Base-by-base conservation (phyloP, 2,329 filamentous ascomycete species). In the Fusarium lyarnte region DNA sequence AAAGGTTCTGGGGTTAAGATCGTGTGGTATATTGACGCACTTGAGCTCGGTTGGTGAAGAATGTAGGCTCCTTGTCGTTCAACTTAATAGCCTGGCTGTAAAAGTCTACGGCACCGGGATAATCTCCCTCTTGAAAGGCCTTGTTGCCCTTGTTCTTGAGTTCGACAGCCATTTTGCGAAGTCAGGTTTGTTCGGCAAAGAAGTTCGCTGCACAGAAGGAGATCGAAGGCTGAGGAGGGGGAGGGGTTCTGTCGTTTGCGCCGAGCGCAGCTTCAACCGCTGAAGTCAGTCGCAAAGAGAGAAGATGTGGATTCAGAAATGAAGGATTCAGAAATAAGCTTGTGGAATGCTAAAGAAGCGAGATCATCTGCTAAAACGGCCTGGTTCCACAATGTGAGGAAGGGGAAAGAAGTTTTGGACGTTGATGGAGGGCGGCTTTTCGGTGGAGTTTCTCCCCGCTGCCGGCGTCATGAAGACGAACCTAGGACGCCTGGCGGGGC, bases 121-220 rank as follows among this genome's bases (percentile, higher is more conserved):
- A 99, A 85, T 98, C 93, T 78, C 97, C 94, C 36, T 90, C 87
- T 63, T 91, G 90, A 84, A 98, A 98, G 58, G 94, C 94, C 79
- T 95, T 93, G 84, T 99, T 99, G 81, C 96, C 96, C 83, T 97
- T 89, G 82, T 97, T 92, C 86, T 99, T 99, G 77, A 97, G 86
- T 79, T 92, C 92, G 75, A 91, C 88, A 58, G 95, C 95, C 82
- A 93, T 81, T 93, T 76, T 66, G 84, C 78, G 84, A 87, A 87
- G 73, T 71, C 67, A 69, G 69, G 55, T 52, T 59, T 61, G 51
- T 53, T 42, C 53, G 57, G 35, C 38, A 41, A 43, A 31, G 31
- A 33, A 65, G 43, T 49, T 17, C 59, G 13, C 35, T 61, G 39
- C 63, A 61, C 43, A 49, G 63, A 52, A 65, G 61, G 55, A 58